phyloP scores from a whole-genome alignment of 2,329 filamentous ascomycete genomes.

The Aspergillus sp. region DNA sequence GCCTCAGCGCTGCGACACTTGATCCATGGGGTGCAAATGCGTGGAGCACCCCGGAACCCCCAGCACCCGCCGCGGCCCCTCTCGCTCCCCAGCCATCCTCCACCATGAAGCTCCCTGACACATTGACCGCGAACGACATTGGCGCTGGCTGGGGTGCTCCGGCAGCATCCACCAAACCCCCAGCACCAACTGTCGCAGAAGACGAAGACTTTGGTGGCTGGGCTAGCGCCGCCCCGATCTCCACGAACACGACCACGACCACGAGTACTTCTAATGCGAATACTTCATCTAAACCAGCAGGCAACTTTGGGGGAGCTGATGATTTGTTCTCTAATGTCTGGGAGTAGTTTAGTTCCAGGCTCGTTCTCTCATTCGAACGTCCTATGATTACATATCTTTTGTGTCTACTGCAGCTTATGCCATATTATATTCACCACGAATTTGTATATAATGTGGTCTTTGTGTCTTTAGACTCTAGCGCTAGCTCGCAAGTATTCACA shows the following conservation, averaged over 20 bases:
- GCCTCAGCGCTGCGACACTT: constrained; percentile 47
- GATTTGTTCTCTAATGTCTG: constrained; percentile 97
- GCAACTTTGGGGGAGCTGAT: constrained; percentile 68
- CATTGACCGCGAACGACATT: constrained; percentile 64
- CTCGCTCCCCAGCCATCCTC: constrained; percentile 35
- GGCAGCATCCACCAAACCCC: constrained; percentile 43
- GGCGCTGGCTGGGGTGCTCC: constrained; percentile 73
- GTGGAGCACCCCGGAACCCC: constrained; percentile 71
- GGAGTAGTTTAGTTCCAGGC: constrained; percentile 61
- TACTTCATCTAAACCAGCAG: constrained; percentile 54
- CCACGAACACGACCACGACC: constrained; percentile 48
- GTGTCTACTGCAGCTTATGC: neutral
- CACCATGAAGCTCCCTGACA: constrained; percentile 50
- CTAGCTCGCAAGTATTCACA: constrained; percentile 7
- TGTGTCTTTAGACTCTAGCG: constrained; percentile 21
- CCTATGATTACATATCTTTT: constrained; percentile 19
- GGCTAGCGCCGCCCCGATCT: constrained; percentile 72
- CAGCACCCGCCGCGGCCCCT: constrained; percentile 37
- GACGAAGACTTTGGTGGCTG: constrained; percentile 98
- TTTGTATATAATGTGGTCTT: constrained; percentile 18
- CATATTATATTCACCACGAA: neutral
- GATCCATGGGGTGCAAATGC: constrained; percentile 89
- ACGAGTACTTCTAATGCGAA: constrained; percentile 30
- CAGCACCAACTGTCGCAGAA: constrained; percentile 70
- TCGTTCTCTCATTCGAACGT: constrained; percentile 10